Evolutionary conservation across 257 asterid species (phyloP), one percentile per base, ranked within the genome.

Genomic region (Datura wrightii): DNA sequence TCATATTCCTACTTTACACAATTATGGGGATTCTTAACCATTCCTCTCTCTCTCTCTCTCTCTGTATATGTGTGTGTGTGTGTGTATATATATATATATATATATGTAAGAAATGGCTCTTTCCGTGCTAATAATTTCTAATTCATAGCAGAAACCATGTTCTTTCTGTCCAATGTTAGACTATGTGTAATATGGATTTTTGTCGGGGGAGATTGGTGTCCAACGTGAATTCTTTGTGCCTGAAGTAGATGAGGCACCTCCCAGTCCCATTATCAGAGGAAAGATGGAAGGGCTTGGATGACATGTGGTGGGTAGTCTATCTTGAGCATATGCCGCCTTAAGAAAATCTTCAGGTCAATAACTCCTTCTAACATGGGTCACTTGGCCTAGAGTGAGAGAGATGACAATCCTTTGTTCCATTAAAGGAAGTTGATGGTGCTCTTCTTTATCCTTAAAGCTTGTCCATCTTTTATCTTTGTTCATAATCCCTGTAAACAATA

Each of bases 1-100:
- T 69, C 53, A 41, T 69, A 7, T 39, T 69, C 79, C 24, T 15
- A 41, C 31, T 41, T 69, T 39, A 69, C 19, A 16, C 79, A 15
- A 69, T 66, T 66, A 66, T 66, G 0, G 76, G 50, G 76, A 66
- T 66, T 66, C 50, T 66, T 66, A 66, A 66, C 76, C 76, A 3
- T 37, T 50, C 11, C 54, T 4, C 31, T 24, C 31, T n/a, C n/a
- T 24, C 31, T 24, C 31, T 24, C 31, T 24, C 31, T 24, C 31
- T 24, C 31, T n/a, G n/a, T 24, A 0, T 24, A 0, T n/a, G n/a
- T n/a, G n/a, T 24, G 31, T 0, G 1, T 24, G 1, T 24, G 31
- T n/a, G n/a, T n/a, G n/a, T n/a, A n/a, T 24, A 24, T 24, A 24
- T 24, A 24, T 24, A 24, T 24, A 24, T 24, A 39, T 39, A 39